phyloP scores from a whole-genome alignment of 768 basidiomycete genomes.

The Tricholoma flavovirens region DNA sequence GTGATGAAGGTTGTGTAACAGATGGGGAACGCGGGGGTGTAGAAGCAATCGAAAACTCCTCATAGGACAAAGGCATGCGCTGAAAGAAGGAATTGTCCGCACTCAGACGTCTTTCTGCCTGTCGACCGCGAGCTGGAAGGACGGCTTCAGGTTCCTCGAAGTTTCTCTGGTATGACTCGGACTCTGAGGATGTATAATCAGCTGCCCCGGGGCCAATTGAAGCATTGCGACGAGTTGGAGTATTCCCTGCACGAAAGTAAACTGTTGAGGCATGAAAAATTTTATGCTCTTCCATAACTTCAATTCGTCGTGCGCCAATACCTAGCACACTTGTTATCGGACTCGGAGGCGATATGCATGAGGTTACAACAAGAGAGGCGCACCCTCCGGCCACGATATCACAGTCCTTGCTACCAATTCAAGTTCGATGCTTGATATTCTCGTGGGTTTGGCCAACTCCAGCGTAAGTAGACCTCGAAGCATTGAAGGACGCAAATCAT shows the following conservation, averaged over 20 bases:
- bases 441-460: slow-evolving; percentile 65
- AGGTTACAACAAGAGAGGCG: slow-evolving; percentile 6
- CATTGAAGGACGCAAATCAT: slow-evolving; percentile 40
- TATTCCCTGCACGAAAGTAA: slow-evolving; percentile 62
- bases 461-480: slow-evolving; percentile 60
- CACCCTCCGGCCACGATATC: slow-evolving; percentile 86
- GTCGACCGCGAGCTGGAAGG: not conserved
- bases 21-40: slow-evolving; percentile 26
- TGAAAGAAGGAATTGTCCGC: slow-evolving; percentile 31
- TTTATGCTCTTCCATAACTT: slow-evolving; percentile 72
- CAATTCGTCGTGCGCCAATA: slow-evolving; percentile 68
- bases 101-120: slow-evolving; percentile 23
- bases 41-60: slow-evolving; percentile 23
- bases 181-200: slow-evolving; percentile 13
- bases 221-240: slow-evolving; percentile 28
- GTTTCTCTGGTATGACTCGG: not conserved
- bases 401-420: slow-evolving; percentile 66
- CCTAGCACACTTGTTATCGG: slow-evolving; percentile 23
- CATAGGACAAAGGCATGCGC: slow-evolving; percentile 26
- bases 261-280: slow-evolving; percentile 66
- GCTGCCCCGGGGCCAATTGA: slow-evolving; percentile 45
- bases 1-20: slow-evolving; percentile 9
- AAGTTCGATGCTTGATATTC: slow-evolving; percentile 81
- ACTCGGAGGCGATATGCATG: not conserved
- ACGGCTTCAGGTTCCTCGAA: slow-evolving; percentile 5